Base-by-base conservation (phyloP, 2,329 filamentous ascomycete genomes). In the Cercospora berteroae region DNA sequence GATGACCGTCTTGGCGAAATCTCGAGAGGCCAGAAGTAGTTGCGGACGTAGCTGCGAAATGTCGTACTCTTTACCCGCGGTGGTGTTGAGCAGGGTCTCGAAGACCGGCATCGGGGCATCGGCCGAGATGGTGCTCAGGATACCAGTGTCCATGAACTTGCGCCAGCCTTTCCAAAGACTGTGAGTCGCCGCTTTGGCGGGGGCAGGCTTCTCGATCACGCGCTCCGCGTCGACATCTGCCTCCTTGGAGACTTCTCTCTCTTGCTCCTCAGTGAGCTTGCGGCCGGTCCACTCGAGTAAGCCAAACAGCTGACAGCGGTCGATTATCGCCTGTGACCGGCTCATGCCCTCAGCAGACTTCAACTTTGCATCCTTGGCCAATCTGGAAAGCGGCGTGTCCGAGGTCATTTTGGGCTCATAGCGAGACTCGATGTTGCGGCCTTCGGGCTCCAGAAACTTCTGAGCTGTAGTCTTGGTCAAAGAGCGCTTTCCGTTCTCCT, bases 391-490 rank as follows among this genome's bases (percentile, higher is more conserved):
- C 8, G 67, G 60, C 12, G 60, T 33, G 7, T 64, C 59, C 5
- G 29, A 13, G 3, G 55, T 48, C 27, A 56, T 10, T 10, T 56
- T 63, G 16, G 67, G 64, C 7, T 29, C 27, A 42, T 69, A 69
- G 7, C 67, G 60, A 13, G 79, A 81, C 27, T 92, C 89, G 0
- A 93, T 74, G 5, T 92, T 84, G 57, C 89, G 86, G 0, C 90
- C 90, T 50, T 0, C 90, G 89, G 0, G 90, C 88, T 70, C 93
- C 89, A 0, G 93, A 79, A 1, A 93, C 83, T 0, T 42, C 27
- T 60, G 29, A 25, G 65, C 65, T 0, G 16, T 16, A 0, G 52
- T 31, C 39, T 67, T 31, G 8, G 64, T 48, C 9, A 74, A 58
- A 1, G 33, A 5, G 57, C 88, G 90, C 44, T 87, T 84, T 0